Evolutionary conservation across 352 stramenopile species (phyloP), one percentile per base, ranked within the genome.

Genomic region (Phytophthora vignae): DNA sequence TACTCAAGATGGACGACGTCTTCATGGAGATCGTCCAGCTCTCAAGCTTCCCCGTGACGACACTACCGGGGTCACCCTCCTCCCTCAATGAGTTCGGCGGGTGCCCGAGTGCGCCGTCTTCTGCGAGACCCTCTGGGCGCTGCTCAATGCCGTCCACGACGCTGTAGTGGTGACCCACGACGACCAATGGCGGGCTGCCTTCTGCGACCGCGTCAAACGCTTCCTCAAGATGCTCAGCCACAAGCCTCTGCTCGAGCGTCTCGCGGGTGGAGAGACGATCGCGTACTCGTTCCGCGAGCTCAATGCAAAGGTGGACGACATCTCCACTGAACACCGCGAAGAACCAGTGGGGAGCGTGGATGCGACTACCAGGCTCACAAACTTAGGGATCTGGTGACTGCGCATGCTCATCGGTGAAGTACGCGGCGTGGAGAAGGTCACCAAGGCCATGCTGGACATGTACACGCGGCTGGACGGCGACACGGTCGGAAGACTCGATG

Each of bases 201-300:
- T 38, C 33, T 59, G 60, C 14, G 15, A 62, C 14, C 8, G 60
- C 21, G 15, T 62, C 17, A 48, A 31, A 22, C 12, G 27, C 5
- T 69, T 74, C 29, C 33, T 72, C 2, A 64, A 56, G 36, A 14
- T 73, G 44, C 49, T 76, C 33, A 58, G 64, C 40, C 19, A 14
- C 9, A 40, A 33, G 8, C 44, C 55, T 6, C 22, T 69, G 15
- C 31, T 77, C 14, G 21, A 63, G 29, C 64, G 70, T 10, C 64
- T 73, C 5, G 70, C 70, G 14, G 61, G 27, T 14, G 56, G 44
- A 4, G 64, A 73, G 27, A 49, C 46, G 1, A 38, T 64, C 46
- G 59, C 69, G 1, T 53, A 27, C 19, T 44, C 21, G 6, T 27
- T 70, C 19, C 19, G 9, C 17, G 64, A 64, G 1, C 12, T 69